Conservation (phyloP, 176 grass and related monocot species). For the Hyparrhenia diplandra region DNA sequence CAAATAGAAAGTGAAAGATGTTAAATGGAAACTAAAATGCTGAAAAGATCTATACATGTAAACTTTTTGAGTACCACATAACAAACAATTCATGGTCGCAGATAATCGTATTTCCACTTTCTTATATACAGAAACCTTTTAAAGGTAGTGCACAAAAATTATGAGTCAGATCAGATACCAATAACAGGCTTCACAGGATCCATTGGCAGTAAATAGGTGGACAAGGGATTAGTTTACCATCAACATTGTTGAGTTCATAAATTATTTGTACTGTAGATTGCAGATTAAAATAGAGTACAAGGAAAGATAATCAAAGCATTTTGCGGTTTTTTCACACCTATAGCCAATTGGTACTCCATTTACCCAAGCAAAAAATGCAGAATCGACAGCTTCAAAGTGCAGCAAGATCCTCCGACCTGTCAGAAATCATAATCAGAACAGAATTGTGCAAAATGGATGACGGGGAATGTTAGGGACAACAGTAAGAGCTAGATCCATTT, state of each 20-base stretch:
- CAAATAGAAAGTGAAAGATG: constrained; percentile 6
- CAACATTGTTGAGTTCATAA: background rate
- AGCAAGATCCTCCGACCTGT: constrained; percentile 87
- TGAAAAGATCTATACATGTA: background rate
- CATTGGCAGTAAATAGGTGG: background rate
- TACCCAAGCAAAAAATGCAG: constrained; percentile 90
- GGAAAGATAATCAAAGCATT: background rate
- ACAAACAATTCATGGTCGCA: background rate
- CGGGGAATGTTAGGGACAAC: background rate
- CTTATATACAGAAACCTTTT: background rate
- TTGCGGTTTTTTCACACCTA: constrained; percentile 46
- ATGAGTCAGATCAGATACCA: background rate
- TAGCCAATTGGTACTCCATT: constrained; percentile 81
- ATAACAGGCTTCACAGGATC: background rate
- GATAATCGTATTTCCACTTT: background rate
- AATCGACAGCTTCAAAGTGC: constrained; percentile 98
- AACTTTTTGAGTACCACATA: background rate
- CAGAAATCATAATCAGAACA: constrained; percentile 31
- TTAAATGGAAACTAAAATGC: background rate
- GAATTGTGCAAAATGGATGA: background rate
- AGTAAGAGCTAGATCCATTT: background rate
- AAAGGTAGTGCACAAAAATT: background rate
- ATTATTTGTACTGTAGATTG: background rate
- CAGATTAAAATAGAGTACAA: background rate
- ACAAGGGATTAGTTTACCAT: background rate